Evolutionary conservation across 352 stramenopile genomes (phyloP).

Genomic region (Globisporangium irregulare): DNA sequence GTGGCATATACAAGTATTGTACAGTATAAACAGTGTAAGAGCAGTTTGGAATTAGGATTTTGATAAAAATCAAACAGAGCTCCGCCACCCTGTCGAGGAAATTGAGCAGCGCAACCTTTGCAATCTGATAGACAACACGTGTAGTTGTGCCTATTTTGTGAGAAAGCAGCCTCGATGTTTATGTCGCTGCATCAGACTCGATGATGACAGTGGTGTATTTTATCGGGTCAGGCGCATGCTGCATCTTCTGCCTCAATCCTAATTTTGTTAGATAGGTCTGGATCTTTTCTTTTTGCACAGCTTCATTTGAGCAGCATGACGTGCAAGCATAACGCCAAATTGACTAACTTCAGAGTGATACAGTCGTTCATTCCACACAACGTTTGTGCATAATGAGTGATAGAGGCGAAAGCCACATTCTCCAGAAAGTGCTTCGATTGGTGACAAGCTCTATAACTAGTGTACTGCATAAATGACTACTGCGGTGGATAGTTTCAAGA

Average conservation of each 20-base stretch:
- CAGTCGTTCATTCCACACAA: background rate
- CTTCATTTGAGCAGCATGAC: background rate
- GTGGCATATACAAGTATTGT: background rate
- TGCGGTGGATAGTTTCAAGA: background rate
- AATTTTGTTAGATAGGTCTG: background rate
- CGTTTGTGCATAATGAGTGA: background rate
- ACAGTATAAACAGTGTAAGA: background rate
- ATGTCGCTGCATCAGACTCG: background rate
- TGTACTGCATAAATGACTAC: background rate
- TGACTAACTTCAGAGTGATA: background rate
- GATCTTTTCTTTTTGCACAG: background rate
- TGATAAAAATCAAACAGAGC: background rate
- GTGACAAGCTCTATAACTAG: background rate
- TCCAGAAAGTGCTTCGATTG: background rate
- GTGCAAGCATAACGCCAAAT: background rate
- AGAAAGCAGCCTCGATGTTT: background rate
- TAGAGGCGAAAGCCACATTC: background rate
- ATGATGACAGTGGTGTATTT: background rate
- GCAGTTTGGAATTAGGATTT: background rate
- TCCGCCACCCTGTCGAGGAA: background rate
- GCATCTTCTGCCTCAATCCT: background rate
- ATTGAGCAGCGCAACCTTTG: background rate
- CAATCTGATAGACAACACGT: background rate
- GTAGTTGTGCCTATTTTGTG: background rate
- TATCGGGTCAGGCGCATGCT: background rate